Conservation (phyloP, 305 asterid species). For the Fraxinus latifolia region DNA sequence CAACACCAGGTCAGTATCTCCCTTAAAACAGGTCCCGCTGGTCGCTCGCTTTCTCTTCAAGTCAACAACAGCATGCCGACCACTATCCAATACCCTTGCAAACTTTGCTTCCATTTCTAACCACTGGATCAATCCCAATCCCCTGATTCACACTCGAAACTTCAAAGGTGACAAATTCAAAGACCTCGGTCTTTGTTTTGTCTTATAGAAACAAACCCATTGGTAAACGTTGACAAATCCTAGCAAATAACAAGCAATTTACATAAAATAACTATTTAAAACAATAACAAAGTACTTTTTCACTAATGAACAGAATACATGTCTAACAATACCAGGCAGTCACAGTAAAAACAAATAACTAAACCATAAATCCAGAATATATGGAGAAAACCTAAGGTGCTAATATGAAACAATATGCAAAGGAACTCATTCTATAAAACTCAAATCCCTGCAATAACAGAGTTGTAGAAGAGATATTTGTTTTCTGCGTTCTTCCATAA, state of each 20-base stretch:
- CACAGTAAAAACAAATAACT: slow-evolving; percentile 4
- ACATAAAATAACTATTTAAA: slow-evolving; percentile 6
- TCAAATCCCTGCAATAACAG: not conserved
- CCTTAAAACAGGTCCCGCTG: slow-evolving; percentile 33
- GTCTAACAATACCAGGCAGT: slow-evolving; percentile 1
- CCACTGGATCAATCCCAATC: slow-evolving; percentile 61
- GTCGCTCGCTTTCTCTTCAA: slow-evolving; percentile 69
- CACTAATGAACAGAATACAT: slow-evolving; percentile 2
- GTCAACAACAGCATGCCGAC: slow-evolving; percentile 41
- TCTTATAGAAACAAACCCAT: slow-evolving; percentile 48
- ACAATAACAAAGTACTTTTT: not conserved
- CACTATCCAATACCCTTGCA: slow-evolving; percentile 90
- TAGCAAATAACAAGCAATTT: not conserved
- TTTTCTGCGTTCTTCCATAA: not conserved
- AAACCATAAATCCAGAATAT: slow-evolving; percentile 13
- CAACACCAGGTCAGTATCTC: slow-evolving; percentile 39
- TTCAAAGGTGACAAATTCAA: slow-evolving; percentile 30
- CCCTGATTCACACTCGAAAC: slow-evolving; percentile 43
- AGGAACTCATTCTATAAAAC: not conserved
- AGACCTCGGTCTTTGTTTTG: slow-evolving; percentile 31
- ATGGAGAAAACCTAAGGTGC: not conserved
- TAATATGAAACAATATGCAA: not conserved
- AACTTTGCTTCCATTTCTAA: slow-evolving; percentile 63
- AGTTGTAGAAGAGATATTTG: not conserved
- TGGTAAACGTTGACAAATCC: slow-evolving; percentile 25